Conservation (phyloP, 805 yeast species). For the Candida easanensis region DNA sequence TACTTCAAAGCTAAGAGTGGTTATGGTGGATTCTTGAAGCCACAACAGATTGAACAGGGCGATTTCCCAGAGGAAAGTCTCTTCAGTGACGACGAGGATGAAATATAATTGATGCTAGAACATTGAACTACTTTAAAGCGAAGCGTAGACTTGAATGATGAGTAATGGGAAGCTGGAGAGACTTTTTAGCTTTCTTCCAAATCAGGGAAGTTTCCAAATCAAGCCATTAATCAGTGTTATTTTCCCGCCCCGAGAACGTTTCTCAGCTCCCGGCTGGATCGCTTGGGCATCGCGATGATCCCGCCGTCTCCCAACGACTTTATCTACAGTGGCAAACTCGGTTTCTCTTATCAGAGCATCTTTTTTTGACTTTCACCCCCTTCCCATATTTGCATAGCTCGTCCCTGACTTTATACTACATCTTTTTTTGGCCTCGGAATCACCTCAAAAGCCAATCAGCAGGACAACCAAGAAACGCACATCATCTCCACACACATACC, state of each 20-base stretch:
- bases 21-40: conserved; percentile 80
- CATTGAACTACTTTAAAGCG: background rate
- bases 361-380: too few species aligned
- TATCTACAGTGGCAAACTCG: too few species aligned
- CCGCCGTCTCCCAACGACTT: background rate
- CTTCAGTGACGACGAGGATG: conserved; percentile 46
- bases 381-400: too few species aligned
- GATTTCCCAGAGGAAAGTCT: conserved; percentile 55
- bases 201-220: too few species aligned
- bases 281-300: background rate
- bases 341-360: too few species aligned
- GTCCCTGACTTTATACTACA: too few species aligned
- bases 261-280: background rate
- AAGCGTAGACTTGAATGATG: too few species aligned
- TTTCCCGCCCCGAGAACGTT: background rate
- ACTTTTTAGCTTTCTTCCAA: too few species aligned
- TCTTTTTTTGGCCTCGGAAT: too few species aligned
- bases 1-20: conserved; percentile 55
- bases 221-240: too few species aligned
- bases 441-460: too few species aligned
- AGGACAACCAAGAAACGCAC: background rate
- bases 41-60: conserved; percentile 65
- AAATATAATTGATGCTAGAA: conserved; percentile 25
- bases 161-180: too few species aligned
- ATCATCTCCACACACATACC: background rate